Conservation (phyloP, 1,139 yeast species). For the Pichia sp. region DNA sequence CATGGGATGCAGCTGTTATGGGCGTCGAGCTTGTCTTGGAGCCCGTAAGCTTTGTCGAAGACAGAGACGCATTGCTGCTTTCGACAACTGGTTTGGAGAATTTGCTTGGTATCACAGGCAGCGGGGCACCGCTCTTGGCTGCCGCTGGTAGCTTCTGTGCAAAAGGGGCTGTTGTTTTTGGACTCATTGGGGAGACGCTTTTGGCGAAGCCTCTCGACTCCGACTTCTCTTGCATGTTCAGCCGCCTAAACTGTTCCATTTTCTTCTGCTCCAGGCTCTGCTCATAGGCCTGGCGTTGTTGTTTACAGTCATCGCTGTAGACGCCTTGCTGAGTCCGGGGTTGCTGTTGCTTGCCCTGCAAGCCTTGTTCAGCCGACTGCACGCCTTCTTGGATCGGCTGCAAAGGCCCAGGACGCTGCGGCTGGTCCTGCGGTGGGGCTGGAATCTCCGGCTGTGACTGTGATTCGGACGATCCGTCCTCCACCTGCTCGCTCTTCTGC, state of each 20-base stretch:
- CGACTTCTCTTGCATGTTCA: constrained; percentile 2
- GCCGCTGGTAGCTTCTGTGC: constrained; percentile 1
- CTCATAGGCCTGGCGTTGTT: constrained; percentile 9
- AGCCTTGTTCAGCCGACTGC: not conserved
- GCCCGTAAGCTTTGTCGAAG: not conserved
- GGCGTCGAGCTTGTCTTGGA: not conserved
- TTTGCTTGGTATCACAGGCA: not conserved
- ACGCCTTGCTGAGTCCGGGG: too few relatives aligned
- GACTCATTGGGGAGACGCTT: constrained; percentile 19
- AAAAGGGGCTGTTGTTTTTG: constrained; percentile 9
- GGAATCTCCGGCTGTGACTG: not conserved
- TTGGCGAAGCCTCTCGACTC: constrained; percentile 5
- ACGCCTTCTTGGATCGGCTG: not conserved
- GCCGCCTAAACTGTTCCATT: constrained; percentile 14
- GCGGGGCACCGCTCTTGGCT: not conserved
- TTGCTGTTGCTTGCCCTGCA: not conserved
- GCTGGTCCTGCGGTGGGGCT: not conserved
- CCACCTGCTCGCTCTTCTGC: not conserved
- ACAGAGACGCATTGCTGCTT: not conserved
- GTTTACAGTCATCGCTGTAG: not conserved
- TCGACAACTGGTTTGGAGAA: not conserved
- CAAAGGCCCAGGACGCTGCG: not conserved
- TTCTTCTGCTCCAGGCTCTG: constrained; percentile 13
- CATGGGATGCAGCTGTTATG: not conserved
- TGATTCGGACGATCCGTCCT: not conserved